Percentiles rank a stretch among this genome's conserved stretches.
phyloP scores from a whole-genome alignment of 257 asterid species.

The Salvia hispanica region DNA sequence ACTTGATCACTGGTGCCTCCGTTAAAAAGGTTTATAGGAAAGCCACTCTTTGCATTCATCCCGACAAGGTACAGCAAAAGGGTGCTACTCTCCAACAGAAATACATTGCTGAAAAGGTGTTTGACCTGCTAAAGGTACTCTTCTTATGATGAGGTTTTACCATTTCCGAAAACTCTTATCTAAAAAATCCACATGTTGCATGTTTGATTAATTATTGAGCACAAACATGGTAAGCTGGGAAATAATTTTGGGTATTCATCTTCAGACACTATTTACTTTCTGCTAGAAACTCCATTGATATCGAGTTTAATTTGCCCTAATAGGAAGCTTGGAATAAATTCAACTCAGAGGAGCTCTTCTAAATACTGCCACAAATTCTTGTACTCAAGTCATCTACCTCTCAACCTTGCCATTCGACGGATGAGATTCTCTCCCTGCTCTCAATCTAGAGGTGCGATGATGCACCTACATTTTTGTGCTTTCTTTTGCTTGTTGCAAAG shows the following conservation, averaged over 20 bases:
- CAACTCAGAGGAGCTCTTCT: conserved; percentile 99
- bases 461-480: conserved; percentile 32
- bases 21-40: conserved; percentile 91
- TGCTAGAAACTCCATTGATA: conserved; percentile 25
- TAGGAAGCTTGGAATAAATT: conserved; percentile 99
- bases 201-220: conserved; percentile 7
- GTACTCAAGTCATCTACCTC: conserved; percentile 35
- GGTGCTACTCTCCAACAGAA: conserved; percentile 97
- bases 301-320: conserved; percentile 34
- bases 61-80: conserved; percentile 99
- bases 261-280: background rate
- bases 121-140: conserved; percentile 93
- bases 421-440: conserved; percentile 25
- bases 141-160: conserved; percentile 2
- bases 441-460: conserved; percentile 27
- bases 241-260: conserved; percentile 13
- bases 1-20: conserved; percentile 82
- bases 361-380: conserved; percentile 37
- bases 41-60: conserved; percentile 98
- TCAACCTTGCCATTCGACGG: conserved; percentile 30
- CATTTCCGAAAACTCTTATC: background rate
- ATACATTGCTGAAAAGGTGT: conserved; percentile 97
- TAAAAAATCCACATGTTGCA: background rate
- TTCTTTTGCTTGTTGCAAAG: conserved; percentile 38
- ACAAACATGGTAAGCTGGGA: conserved; percentile 12